These are phyloP conservation scores for Platanthera zijinensis DNA, from an alignment of 106 monocot species.

Conservation along the genomic window DNA sequence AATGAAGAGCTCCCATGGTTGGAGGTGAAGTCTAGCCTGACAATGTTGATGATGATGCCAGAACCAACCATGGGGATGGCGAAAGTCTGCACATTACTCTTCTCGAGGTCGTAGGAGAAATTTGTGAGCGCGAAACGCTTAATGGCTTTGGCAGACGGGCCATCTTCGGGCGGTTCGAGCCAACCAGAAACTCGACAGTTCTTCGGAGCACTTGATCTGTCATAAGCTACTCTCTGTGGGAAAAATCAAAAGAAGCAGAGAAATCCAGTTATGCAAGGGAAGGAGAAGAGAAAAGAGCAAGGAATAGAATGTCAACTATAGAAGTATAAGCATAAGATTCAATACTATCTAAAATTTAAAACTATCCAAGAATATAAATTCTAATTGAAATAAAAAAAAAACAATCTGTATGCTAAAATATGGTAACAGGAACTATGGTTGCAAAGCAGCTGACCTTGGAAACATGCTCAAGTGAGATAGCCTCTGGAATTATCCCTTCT, in stretches of 20 bases:
- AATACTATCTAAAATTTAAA: no score
- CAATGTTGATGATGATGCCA: conserved; percentile 30
- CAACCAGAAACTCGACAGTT: conserved; percentile 43
- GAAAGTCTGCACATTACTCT: conserved; percentile 68
- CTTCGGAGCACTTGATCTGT: conserved; percentile 76
- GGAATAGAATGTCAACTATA: no score
- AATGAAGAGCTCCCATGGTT: conserved; percentile 61
- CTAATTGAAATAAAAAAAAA: no score
- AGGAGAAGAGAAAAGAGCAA: no score
- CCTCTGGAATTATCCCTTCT: conserved; percentile 52
- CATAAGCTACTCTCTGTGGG: conserved; percentile 77
- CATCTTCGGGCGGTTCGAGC: conserved; percentile 28
- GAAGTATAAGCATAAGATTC: no score
- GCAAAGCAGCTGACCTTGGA: conserved; percentile 41
- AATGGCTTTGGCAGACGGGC: conserved; percentile 6
- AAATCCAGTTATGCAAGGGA: no score
- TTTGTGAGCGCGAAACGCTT: conserved; percentile 22
- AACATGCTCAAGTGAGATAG: conserved; percentile 81
- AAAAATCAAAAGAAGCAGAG: background rate
- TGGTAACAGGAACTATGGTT: background rate
- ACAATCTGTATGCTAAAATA: no score
- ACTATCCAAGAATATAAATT: no score
- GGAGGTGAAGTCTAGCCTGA: conserved; percentile 53
- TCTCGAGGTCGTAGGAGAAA: conserved; percentile 64
- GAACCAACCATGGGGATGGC: background rate